Evolutionary conservation across 306 rosid genomes (phyloP), one percentile per base, ranked within the genome.

Genomic region (Fagus sylvatica): DNA sequence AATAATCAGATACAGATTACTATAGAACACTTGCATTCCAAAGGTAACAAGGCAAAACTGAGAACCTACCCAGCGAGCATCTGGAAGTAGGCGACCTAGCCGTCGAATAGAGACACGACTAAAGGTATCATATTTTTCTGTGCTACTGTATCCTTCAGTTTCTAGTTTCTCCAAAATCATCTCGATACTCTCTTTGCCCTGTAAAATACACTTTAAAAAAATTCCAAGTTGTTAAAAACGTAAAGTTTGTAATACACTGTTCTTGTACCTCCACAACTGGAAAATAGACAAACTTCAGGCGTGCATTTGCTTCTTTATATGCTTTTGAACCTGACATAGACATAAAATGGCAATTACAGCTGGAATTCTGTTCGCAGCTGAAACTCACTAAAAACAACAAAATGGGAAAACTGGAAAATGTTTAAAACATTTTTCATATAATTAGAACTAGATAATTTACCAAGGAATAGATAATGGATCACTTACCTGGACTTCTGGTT

Each of bases 31-130:
- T 62, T 6, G 22, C 42, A 34, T 6, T 62, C 69, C 1, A 13
- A 16, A 62, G 22, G n/a, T 34, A 62, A 62, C 12, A 77, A 6
- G 36, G 55, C 37, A 82, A 72, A 33, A 59, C 11, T 33, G 51
- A 64, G 56, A 83, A 41, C 77, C 60, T 81, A 90, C 95, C 95
- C 95, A 90, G 17, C 89, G 89, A 71, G 95, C 91, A 75, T 86
- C 91, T 7, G 92, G 92, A 65, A 88, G 89, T 39, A 90, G 82
- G 65, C 92, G 95, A 46, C 95, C 95, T 73, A 90, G 95, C 84
- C 95, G 78, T 79, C 95, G 84, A 78, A 90, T 16, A 36, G 86
- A 86, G 55, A 90, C 92, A 53, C 85, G 92, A 46, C 88, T 81
- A 73, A 86, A 88, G 55, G 68, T 78, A 61, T 85, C 77, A 42